Evolutionary conservation across 1,139 yeast genomes (phyloP), one percentile per base, ranked within the genome.

Genomic region (Protomyces inundatus): DNA sequence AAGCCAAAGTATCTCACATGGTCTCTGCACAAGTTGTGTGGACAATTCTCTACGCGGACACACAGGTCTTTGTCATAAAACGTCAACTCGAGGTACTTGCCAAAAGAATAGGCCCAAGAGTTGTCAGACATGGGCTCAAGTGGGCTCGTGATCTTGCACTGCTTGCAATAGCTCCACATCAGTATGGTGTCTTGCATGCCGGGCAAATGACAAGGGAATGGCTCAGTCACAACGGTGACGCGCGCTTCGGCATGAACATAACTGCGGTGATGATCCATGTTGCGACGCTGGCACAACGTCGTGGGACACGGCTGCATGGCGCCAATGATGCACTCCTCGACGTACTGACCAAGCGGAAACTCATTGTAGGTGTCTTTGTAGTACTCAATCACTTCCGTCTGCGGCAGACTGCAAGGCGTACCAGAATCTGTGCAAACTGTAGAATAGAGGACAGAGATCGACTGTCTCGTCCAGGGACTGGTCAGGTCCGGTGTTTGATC

Each of bases 381-480:
- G 72, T 82, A 95, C 69, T 91, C 97, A 64, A 91, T 86, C 1
- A 86, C 84, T 36, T 89, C 84, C 39, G 86, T 79, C 64, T 84
- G 90, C 0, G 99, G 98, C 0, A 98, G 98, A 59, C 85, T 79
- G 72, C 98, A 95, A 0, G 98, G 97, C 0, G 96, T 90, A 0
- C 95, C 88, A 55, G 90, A 88, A 68, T 85, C 88, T 12, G 85
- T 83, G 4, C 95, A 88, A 0, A 91, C 93, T 73, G 89, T 83
- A 0, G 96, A 87, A 72, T 87, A 90, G 46, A 93, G 77, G 14
- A 90, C 82, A 14, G 88, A 84, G 39, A 93, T 83, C 69, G 82
- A 86, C 70, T 90, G 95, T 71, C 91, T 97, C 64, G 80, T 79
- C n/a, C 81, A 81, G 0, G 90, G 88, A 58, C 84, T 86, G 64